Conservation (phyloP, 495 filamentous ascomycete genomes). For the Hyaloscypha variabilis region DNA sequence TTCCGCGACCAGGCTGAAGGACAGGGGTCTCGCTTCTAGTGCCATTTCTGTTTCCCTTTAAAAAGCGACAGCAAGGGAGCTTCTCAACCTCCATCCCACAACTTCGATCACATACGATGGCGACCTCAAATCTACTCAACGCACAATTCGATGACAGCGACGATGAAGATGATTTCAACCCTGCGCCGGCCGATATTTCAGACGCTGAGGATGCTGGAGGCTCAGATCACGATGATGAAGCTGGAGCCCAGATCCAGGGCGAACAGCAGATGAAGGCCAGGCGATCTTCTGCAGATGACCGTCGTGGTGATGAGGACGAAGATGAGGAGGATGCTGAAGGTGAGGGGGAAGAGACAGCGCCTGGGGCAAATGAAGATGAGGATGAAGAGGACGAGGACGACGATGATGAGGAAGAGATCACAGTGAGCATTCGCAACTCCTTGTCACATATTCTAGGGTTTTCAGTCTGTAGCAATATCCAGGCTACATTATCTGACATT, state of each 20-base stretch:
- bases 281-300: conserved; percentile 33
- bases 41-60: neutral
- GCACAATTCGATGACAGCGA: conserved; percentile 65
- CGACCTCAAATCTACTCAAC: conserved; percentile 49
- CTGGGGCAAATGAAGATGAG: conserved; percentile 51
- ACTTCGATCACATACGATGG: conserved; percentile 41
- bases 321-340: conserved; percentile 49
- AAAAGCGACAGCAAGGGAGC: neutral
- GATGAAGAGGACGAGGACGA: conserved; percentile 50
- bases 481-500: conserved; percentile 15
- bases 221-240: conserved; percentile 37
- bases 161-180: conserved; percentile 86
- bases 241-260: conserved; percentile 23
- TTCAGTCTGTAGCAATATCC: conserved; percentile 7
- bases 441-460: neutral
- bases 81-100: neutral
- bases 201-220: conserved; percentile 65
- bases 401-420: conserved; percentile 62
- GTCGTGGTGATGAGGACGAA: conserved; percentile 53
- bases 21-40: neutral
- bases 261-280: conserved; percentile 24
- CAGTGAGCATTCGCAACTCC: conserved; percentile 39
- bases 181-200: conserved; percentile 65
- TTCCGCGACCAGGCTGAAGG: no score
- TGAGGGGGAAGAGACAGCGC: conserved; percentile 41